A percentile compares a stretch with the other conserved stretches of the same genome.
phyloP scores from a whole-genome alignment of 2,329 filamentous ascomycete species.

The Gaeumannomyces sp. region DNA sequence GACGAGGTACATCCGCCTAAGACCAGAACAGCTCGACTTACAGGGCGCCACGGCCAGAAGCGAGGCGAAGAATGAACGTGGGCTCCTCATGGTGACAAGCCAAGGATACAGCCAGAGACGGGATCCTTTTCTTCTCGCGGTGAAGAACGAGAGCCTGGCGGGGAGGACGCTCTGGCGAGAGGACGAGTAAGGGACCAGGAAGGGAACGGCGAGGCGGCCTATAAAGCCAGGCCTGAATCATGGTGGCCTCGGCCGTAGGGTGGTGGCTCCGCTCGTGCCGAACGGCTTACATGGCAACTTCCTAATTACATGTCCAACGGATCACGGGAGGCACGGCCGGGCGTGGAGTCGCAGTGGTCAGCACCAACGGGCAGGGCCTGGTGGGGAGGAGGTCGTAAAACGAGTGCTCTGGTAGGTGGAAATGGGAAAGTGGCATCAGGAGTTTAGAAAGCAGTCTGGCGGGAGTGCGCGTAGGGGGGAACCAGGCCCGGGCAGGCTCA shows the following conservation, averaged over 20 bases:
- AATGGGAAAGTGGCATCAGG: background rate
- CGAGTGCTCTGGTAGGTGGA: constrained; percentile 7
- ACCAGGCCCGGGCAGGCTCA: background rate
- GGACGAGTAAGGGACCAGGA: too few relatives aligned
- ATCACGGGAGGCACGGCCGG: constrained; percentile 1
- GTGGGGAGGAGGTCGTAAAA: background rate
- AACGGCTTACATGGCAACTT: too few relatives aligned
- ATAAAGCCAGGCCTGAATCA: background rate
- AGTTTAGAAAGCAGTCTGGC: background rate
- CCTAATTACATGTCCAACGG: background rate
- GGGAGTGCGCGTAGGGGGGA: background rate
- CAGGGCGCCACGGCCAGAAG: constrained; percentile 7
- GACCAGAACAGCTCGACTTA: background rate
- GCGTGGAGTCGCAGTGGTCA: background rate
- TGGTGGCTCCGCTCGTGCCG: too few relatives aligned
- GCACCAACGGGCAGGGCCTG: background rate
- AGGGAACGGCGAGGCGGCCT: background rate
- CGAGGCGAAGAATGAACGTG: constrained; percentile 3
- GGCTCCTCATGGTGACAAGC: constrained; percentile 4
- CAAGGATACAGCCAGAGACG: background rate
- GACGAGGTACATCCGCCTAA: background rate
- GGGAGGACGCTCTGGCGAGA: background rate
- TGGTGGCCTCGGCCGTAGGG: background rate
- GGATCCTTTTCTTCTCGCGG: background rate
- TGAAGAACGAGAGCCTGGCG: background rate